Evolutionary conservation across 2,329 filamentous ascomycete species (phyloP).

Genomic region (Trichoderma atroviride): DNA sequence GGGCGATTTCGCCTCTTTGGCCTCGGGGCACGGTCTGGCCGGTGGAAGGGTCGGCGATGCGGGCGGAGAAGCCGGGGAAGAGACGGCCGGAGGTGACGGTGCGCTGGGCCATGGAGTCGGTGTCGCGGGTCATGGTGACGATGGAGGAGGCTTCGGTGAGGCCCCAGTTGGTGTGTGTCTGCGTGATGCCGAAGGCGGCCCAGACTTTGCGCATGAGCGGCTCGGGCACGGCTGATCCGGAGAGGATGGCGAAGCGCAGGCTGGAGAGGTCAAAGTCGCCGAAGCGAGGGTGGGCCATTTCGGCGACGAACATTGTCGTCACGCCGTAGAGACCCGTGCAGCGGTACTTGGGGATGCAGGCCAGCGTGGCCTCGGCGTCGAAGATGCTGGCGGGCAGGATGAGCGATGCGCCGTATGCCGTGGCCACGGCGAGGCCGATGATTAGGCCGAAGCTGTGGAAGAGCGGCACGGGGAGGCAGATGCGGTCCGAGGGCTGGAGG

Average conservation of each 20-base stretch:
- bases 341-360: conserved; percentile 7
- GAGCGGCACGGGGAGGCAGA: conserved; percentile 7
- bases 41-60: conserved; percentile 2
- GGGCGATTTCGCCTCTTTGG: conserved; percentile 13
- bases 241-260: background rate
- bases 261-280: background rate
- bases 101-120: background rate
- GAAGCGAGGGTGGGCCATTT: conserved; percentile 1
- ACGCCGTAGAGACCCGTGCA: conserved; percentile 19
- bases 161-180: conserved; percentile 12
- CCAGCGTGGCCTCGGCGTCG: background rate
- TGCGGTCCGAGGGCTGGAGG: background rate
- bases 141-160: conserved; percentile 9
- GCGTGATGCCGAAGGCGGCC: conserved; percentile 4
- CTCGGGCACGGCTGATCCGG: conserved; percentile 9
- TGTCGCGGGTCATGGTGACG: conserved; percentile 14
- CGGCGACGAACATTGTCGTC: conserved; percentile 17
- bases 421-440: conserved; percentile 1
- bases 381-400: conserved; percentile 12
- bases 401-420: conserved; percentile 3
- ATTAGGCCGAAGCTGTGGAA: conserved; percentile 21
- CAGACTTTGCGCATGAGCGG: conserved; percentile 15
- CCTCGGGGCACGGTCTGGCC: conserved; percentile 3
- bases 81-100: conserved; percentile 6
- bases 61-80: conserved; percentile 7